Conservation (phyloP, 257 asterid genomes). For the Nicotiana paniculata region DNA sequence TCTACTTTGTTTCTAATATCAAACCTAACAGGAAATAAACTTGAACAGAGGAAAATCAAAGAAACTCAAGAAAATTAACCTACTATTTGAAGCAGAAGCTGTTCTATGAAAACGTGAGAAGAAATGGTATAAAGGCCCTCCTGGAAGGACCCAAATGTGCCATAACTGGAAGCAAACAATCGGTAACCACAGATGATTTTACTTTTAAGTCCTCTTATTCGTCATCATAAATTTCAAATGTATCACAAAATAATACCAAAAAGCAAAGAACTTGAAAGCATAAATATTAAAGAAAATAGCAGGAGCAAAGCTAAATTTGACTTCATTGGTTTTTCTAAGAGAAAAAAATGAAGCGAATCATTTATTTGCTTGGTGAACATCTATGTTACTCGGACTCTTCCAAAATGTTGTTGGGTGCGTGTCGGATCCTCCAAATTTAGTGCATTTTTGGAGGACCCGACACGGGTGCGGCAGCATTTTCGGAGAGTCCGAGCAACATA, state of each 20-base stretch:
- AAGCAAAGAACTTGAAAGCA: not conserved
- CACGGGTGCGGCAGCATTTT: too few species aligned
- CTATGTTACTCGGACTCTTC: too few species aligned
- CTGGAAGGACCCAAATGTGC: not conserved
- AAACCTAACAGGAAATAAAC: not conserved
- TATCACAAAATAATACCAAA: not conserved
- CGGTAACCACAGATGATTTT: not conserved
- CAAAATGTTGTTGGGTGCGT: too few species aligned
- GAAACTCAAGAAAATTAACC: constrained; percentile 3
- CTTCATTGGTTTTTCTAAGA: not conserved
- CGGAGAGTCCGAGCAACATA: too few species aligned
- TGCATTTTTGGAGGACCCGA: too few species aligned
- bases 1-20: not conserved
- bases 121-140: not conserved
- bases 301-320: not conserved
- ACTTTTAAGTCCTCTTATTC: not conserved
- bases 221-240: not conserved
- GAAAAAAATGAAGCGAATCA: not conserved
- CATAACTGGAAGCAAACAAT: not conserved
- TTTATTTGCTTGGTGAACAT: not conserved
- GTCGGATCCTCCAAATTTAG: too few species aligned
- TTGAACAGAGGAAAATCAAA: not conserved
- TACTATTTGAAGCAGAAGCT: not conserved
- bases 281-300: not conserved
- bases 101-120: not conserved